A percentile compares a stretch with the other conserved stretches of the same genome.
phyloP scores from a whole-genome alignment of 371 early-diverging fungal genomes.

The Zopfochytrium polystomum region DNA sequence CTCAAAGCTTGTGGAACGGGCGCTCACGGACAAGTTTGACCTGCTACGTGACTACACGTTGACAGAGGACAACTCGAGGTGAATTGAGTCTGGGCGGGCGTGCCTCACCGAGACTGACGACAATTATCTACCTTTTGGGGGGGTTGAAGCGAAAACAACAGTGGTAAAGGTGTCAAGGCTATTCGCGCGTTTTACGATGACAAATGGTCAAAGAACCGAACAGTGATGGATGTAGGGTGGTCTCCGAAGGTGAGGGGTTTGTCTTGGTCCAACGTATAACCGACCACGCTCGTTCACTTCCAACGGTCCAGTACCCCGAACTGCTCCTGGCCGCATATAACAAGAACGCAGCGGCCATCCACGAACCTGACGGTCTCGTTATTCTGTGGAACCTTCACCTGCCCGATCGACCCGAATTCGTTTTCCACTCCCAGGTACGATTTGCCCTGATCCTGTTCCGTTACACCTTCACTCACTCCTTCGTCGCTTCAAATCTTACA shows the following conservation, averaged over 20 bases:
- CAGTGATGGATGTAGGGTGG: slow-evolving; percentile 90
- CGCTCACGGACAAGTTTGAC: slow-evolving; percentile 86
- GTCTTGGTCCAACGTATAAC: background rate
- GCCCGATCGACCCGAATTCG: slow-evolving; percentile 87
- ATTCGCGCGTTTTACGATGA: slow-evolving; percentile 77
- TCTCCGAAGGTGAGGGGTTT: slow-evolving; percentile 67
- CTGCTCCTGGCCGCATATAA: slow-evolving; percentile 84
- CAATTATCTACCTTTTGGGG: background rate
- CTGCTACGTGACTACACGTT: slow-evolving; percentile 89
- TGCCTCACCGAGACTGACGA: background rate
- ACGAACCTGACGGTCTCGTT: slow-evolving; percentile 91
- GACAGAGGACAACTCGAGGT: slow-evolving; percentile 14
- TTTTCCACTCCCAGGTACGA: slow-evolving; percentile 78
- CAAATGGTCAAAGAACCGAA: slow-evolving; percentile 72
- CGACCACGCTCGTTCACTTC: background rate
- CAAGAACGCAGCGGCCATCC: slow-evolving; percentile 77
- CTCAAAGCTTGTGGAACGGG: slow-evolving; percentile 85
- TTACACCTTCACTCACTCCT: too few species aligned
- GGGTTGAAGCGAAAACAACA: slow-evolving; percentile 52
- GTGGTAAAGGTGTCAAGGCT: slow-evolving; percentile 69
- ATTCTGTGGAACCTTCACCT: slow-evolving; percentile 91
- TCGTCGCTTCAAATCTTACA: too few species aligned
- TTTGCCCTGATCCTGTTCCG: too few species aligned
- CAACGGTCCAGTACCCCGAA: slow-evolving; percentile 68
- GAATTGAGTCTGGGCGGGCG: slow-evolving; percentile 6